A percentile compares a stretch with the other conserved stretches of the same genome.
Evolutionary conservation across 257 asterid species (phyloP).

Genomic region (Agastache rugosa): DNA sequence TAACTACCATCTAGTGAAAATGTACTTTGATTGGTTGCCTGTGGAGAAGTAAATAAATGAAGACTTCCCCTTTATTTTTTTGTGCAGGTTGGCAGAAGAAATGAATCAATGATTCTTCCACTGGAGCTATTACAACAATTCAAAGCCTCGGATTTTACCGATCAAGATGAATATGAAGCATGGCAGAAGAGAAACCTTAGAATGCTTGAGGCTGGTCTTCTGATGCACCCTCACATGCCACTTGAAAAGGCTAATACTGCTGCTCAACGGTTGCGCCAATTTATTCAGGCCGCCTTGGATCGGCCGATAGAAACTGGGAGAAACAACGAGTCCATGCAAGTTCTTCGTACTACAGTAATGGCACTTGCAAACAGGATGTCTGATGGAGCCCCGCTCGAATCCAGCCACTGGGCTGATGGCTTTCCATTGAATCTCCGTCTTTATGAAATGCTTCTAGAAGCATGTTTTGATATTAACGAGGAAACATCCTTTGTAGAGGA

Average conservation of each 20-base stretch:
- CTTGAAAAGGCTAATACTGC: constrained; percentile 71
- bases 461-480: constrained; percentile 80
- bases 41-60: constrained; percentile 9
- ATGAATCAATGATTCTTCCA: constrained; percentile 83
- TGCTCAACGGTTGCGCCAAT: constrained; percentile 80
- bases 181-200: constrained; percentile 97
- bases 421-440: constrained; percentile 89
- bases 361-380: constrained; percentile 80
- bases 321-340: constrained; percentile 97
- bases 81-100: constrained; percentile 79
- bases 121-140: constrained; percentile 97
- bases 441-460: constrained; percentile 89
- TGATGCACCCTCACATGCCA: constrained; percentile 83
- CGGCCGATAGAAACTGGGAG: constrained; percentile 97
- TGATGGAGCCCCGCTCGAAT: constrained; percentile 73
- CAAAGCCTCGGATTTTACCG: constrained; percentile 92
- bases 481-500: constrained; percentile 86
- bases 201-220: constrained; percentile 94
- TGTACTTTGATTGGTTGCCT: constrained; percentile 6
- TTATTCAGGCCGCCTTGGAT: constrained; percentile 78
- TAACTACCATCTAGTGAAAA: constrained; percentile 18
- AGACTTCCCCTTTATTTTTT: constrained; percentile 11
- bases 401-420: constrained; percentile 99
- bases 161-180: constrained; percentile 76
- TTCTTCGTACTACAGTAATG: constrained; percentile 86